These are phyloP conservation scores for Sphaerosporella brunnea DNA, from an alignment of 495 filamentous ascomycete species.

Conservation along the genomic window DNA sequence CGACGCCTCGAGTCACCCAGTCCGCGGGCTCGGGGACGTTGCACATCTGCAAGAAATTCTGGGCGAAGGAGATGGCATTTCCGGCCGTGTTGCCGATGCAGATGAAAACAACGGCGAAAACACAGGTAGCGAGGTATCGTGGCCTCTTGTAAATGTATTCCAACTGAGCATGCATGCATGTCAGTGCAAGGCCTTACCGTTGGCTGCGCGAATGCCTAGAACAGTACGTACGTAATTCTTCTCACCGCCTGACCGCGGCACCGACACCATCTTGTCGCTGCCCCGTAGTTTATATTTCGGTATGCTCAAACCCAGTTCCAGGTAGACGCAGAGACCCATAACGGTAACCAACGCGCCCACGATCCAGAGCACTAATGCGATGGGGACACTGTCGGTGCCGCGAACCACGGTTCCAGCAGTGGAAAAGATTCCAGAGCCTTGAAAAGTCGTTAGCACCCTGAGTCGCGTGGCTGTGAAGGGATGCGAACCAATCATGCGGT, in stretches of 20 bases:
- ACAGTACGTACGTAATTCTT: slow-evolving; percentile 35
- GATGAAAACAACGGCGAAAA: slow-evolving; percentile 34
- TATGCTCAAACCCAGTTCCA: slow-evolving; percentile 32
- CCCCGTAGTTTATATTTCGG: slow-evolving; percentile 27
- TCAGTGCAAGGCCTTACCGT: no score
- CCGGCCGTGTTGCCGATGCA: slow-evolving; percentile 34
- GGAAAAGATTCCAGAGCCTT: slow-evolving; percentile 31
- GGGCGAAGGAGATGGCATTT: slow-evolving; percentile 33
- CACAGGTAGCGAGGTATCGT: slow-evolving; percentile 28
- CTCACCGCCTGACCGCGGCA: slow-evolving; percentile 35
- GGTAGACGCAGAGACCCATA: slow-evolving; percentile 32
- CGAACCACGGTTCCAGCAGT: slow-evolving; percentile 35
- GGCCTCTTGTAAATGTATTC: slow-evolving; percentile 31
- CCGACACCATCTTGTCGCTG: slow-evolving; percentile 17
- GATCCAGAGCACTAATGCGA: slow-evolving; percentile 29
- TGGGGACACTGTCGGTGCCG: slow-evolving; percentile 34
- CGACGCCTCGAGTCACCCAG: slow-evolving; percentile 29
- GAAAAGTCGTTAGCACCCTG: slow-evolving; percentile 11
- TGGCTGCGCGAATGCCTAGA: no score
- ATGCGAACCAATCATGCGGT: slow-evolving; percentile 20
- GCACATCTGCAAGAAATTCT: slow-evolving; percentile 26
- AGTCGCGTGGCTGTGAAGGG: slow-evolving; percentile 4
- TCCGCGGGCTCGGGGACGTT: slow-evolving; percentile 12
- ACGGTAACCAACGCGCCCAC: slow-evolving; percentile 28
- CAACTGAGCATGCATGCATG: slow-evolving; percentile 27